These are phyloP conservation scores for Trypanosoma congolense DNA, from an alignment of 208 protist genomes.

Conservation along the genomic window DNA sequence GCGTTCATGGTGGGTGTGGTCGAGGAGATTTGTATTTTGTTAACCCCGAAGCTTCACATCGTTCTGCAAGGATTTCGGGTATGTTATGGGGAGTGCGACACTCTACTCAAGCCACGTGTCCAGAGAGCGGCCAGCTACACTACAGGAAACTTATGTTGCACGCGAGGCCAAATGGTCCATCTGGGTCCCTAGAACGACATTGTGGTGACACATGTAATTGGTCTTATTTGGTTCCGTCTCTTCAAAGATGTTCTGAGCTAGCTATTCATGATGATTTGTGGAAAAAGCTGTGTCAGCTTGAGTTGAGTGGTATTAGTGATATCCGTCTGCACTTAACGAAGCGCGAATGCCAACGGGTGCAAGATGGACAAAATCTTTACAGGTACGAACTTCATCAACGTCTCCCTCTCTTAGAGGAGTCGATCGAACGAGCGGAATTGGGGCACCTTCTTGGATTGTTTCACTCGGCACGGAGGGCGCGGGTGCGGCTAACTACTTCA, in stretches of 20 bases:
- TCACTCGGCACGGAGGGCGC: constrained; percentile 40
- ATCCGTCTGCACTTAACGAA: constrained; percentile 10
- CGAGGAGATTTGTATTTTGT: constrained; percentile 48
- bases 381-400: constrained; percentile 71
- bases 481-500: constrained; percentile 44
- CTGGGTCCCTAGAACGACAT: constrained; percentile 21
- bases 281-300: constrained; percentile 21
- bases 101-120: constrained; percentile 51
- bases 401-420: constrained; percentile 73
- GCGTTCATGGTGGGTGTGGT: constrained; percentile 31
- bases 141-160: constrained; percentile 50
- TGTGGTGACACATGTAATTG: constrained; percentile 39
- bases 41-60: constrained; percentile 25
- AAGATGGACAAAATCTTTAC: constrained; percentile 44
- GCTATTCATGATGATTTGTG: constrained; percentile 24
- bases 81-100: constrained; percentile 39
- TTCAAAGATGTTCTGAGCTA: constrained; percentile 30
- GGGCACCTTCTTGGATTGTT: constrained; percentile 56
- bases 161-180: constrained; percentile 14
- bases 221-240: constrained; percentile 60
- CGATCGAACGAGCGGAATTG: constrained; percentile 56
- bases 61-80: constrained; percentile 19
- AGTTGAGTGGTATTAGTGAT: neutral
- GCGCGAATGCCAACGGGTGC: constrained; percentile 19
- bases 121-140: constrained; percentile 63